Evolutionary conservation across 1,284 basidiomycete species (phyloP).

Genomic region (Lentinula novae-zelandiae): DNA sequence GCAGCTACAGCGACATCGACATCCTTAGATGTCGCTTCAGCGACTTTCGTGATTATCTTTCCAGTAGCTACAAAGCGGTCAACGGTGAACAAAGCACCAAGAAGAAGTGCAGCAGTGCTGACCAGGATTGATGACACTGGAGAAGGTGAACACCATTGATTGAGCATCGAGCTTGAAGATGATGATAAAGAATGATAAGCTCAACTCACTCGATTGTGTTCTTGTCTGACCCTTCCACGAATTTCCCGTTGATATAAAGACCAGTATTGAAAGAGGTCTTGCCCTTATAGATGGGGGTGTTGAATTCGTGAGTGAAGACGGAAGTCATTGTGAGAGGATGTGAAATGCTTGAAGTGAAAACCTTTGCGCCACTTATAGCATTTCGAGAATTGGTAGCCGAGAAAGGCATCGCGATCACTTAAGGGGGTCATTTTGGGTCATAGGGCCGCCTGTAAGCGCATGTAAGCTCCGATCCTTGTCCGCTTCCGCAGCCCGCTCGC

Average conservation of each 20-base stretch:
- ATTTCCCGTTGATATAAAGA: constrained; percentile 83
- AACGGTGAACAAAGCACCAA: background rate
- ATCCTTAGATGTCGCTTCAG: constrained; percentile 64
- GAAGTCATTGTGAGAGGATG: constrained; percentile 33
- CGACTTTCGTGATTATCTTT: constrained; percentile 59
- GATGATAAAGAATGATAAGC: too few relatives aligned
- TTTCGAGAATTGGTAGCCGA: background rate
- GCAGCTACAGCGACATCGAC: constrained; percentile 70
- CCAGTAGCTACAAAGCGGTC: constrained; percentile 45
- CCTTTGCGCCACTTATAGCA: background rate
- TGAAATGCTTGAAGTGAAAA: background rate
- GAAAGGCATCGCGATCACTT: background rate
- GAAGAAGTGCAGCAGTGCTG: background rate
- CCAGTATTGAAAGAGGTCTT: constrained; percentile 68
- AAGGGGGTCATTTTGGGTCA: too few relatives aligned
- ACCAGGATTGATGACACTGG: constrained; percentile 11
- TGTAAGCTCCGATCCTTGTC: too few relatives aligned
- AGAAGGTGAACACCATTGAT: background rate
- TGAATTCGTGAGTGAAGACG: constrained; percentile 58
- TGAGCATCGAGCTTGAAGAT: background rate
- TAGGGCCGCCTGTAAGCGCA: too few relatives aligned
- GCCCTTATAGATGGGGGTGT: constrained; percentile 68
- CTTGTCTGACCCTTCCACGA: constrained; percentile 60
- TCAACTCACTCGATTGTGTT: constrained; percentile 66
- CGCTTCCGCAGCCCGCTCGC: too few relatives aligned